A percentile compares a stretch with the other conserved stretches of the same genome.
Evolutionary conservation across 371 early-diverging fungal genomes (phyloP).

Genomic region (Entomophthora muscae): DNA sequence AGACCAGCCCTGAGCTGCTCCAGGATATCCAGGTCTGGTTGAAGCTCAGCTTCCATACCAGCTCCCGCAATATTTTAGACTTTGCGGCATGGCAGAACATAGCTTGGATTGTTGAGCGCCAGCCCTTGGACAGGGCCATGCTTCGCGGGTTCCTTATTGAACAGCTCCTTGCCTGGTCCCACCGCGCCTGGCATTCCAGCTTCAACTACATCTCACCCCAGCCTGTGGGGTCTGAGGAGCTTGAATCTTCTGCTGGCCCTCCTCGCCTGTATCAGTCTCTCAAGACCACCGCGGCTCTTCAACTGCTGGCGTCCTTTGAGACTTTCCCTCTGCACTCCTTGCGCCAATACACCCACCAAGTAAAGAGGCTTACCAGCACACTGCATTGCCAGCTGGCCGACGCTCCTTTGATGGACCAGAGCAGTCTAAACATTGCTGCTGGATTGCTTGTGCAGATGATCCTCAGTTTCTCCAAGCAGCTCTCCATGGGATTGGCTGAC

Average conservation of each 20-base stretch:
- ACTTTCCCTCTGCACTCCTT: background rate
- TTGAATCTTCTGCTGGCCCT: constrained; percentile 2
- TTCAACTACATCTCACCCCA: background rate
- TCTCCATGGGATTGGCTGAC: background rate
- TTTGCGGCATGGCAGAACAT: constrained; percentile 2
- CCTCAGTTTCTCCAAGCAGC: background rate
- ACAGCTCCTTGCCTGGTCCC: background rate
- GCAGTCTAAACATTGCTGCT: background rate
- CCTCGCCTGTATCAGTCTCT: constrained; percentile 9
- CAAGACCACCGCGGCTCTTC: background rate
- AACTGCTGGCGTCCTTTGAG: background rate
- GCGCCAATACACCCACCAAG: background rate
- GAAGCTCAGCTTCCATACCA: background rate
- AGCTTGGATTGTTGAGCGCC: background rate
- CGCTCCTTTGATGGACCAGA: background rate
- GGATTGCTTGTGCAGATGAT: background rate
- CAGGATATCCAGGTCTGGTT: background rate
- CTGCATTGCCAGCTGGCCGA: background rate
- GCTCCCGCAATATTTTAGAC: background rate
- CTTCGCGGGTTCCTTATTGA: background rate
- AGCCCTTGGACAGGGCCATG: background rate
- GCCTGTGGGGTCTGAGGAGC: constrained; percentile 11
- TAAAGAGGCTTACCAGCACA: background rate
- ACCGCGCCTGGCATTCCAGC: background rate
- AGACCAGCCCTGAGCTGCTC: background rate